phyloP scores from a whole-genome alignment of 257 asterid species.

The Rubia yunnanensis region DNA sequence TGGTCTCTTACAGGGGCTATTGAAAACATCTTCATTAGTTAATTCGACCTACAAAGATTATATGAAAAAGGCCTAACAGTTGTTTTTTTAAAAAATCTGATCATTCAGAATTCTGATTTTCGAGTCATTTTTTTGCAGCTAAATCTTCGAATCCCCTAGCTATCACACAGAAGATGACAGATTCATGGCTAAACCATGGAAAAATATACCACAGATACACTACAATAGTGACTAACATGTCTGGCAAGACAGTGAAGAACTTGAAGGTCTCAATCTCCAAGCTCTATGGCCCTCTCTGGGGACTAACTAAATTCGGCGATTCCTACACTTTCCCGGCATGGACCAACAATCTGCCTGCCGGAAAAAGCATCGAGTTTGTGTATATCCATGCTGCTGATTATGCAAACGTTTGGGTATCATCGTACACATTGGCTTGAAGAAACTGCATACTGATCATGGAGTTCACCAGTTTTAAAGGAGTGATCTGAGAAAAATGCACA shows the following conservation, averaged over 20 bases:
- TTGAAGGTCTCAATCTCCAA: conserved; percentile 54
- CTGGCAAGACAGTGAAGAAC: conserved; percentile 62
- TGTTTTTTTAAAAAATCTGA: too few species aligned
- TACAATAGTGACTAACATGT: conserved; percentile 56
- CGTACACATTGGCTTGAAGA: conserved; percentile 55
- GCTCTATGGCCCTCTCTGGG: conserved; percentile 96
- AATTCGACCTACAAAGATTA: too few species aligned
- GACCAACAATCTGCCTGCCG: conserved; percentile 61
- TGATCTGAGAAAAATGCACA: conserved; percentile 59
- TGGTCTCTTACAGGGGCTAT: too few species aligned
- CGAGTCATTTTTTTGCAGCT: conserved; percentile 23
- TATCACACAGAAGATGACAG: conserved; percentile 47
- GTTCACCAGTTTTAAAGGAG: conserved; percentile 26
- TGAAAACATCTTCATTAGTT: too few species aligned
- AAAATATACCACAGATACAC: conserved; percentile 75
- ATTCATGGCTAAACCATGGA: conserved; percentile 64
- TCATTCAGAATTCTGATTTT: neutral
- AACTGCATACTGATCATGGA: neutral
- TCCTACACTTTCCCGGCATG: conserved; percentile 79
- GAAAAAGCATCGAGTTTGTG: conserved; percentile 84
- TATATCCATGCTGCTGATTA: conserved; percentile 83
- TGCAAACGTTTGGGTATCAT: conserved; percentile 62
- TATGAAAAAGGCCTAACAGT: neutral
- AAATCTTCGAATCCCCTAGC: conserved; percentile 32
- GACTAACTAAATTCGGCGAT: conserved; percentile 60